These are phyloP conservation scores for Phaeosphaeriaceae sp. DNA, from an alignment of 2,329 filamentous ascomycete species.

Conservation along the genomic window DNA sequence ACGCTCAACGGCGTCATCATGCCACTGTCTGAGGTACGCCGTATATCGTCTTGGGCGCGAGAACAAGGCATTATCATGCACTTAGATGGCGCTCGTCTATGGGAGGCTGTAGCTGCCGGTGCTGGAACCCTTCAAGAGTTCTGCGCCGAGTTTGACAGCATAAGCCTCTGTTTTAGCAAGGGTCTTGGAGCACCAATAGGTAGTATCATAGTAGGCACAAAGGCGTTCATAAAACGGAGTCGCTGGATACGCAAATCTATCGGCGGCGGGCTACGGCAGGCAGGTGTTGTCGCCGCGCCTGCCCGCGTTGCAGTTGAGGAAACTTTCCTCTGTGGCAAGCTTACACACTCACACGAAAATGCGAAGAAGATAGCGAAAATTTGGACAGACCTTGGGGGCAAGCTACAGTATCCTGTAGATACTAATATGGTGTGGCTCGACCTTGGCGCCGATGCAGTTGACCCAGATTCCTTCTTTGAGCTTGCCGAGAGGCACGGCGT, in stretches of 20 bases:
- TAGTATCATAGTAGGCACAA: constrained; percentile 70
- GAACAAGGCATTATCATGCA: constrained; percentile 72
- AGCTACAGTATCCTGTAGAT: constrained; percentile 71
- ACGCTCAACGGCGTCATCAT: constrained; percentile 81
- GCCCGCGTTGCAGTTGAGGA: constrained; percentile 80
- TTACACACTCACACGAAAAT: constrained; percentile 65
- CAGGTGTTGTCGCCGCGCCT: constrained; percentile 76
- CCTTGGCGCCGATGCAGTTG: constrained; percentile 65
- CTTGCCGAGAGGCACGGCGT: constrained; percentile 65
- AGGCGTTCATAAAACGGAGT: constrained; percentile 67
- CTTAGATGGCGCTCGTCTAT: constrained; percentile 79
- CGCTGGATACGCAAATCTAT: constrained; percentile 82
- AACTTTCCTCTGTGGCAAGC: constrained; percentile 73
- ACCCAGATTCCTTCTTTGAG: constrained; percentile 59
- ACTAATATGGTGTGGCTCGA: constrained; percentile 96
- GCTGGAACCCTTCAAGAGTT: constrained; percentile 72
- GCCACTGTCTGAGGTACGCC: constrained; percentile 72
- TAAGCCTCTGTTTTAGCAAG: constrained; percentile 82
- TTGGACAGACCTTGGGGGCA: constrained; percentile 75
- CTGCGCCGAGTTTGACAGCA: constrained; percentile 72
- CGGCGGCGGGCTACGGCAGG: constrained; percentile 78
- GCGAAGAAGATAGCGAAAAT: constrained; percentile 67
- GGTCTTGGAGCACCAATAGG: constrained; percentile 83
- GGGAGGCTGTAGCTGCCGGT: constrained; percentile 78
- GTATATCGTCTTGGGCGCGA: constrained; percentile 72